phyloP scores from a whole-genome alignment of 2,329 filamentous ascomycete genomes.

The Claviceps humidiphila region DNA sequence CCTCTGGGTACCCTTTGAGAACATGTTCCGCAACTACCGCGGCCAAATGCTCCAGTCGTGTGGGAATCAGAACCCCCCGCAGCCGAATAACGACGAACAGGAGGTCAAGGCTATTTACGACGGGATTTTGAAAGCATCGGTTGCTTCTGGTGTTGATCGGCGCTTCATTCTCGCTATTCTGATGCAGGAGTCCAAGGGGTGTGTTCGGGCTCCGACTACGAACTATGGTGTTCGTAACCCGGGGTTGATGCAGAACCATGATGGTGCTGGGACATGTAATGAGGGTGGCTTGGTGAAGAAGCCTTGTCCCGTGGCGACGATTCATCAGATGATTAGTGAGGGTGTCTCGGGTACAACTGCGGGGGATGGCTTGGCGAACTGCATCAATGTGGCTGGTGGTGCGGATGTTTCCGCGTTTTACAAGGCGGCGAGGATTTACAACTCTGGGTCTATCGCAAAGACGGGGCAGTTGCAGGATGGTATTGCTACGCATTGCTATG shows the following conservation, averaged over 20 bases:
- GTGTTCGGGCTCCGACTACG: conserved; percentile 26
- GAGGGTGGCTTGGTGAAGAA: conserved; percentile 13
- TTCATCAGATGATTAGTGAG: conserved; percentile 23
- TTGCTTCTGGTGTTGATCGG: conserved; percentile 18
- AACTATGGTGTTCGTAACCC: conserved; percentile 28
- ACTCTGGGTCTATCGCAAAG: conserved; percentile 28
- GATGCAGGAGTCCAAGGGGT: conserved; percentile 31
- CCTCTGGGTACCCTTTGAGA: conserved; percentile 16
- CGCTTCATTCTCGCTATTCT: conserved; percentile 31
- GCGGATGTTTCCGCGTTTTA: conserved; percentile 20
- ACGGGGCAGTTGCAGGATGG: conserved; percentile 23
- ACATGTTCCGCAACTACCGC: not conserved
- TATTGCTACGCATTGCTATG: conserved; percentile 35
- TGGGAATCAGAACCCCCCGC: not conserved
- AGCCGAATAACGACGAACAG: not conserved
- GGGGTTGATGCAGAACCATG: conserved; percentile 26
- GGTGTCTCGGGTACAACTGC: conserved; percentile 26
- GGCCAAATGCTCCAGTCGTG: not conserved
- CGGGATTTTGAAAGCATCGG: conserved; percentile 20
- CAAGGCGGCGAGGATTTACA: conserved; percentile 34
- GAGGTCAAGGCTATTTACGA: conserved; percentile 16
- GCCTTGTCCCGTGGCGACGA: conserved; percentile 14
- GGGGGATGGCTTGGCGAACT: conserved; percentile 29
- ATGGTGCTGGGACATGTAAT: conserved; percentile 22
- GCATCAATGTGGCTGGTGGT: conserved; percentile 17